Evolutionary conservation across 352 stramenopile species (phyloP).

Genomic region (Phytophthora citricola): DNA sequence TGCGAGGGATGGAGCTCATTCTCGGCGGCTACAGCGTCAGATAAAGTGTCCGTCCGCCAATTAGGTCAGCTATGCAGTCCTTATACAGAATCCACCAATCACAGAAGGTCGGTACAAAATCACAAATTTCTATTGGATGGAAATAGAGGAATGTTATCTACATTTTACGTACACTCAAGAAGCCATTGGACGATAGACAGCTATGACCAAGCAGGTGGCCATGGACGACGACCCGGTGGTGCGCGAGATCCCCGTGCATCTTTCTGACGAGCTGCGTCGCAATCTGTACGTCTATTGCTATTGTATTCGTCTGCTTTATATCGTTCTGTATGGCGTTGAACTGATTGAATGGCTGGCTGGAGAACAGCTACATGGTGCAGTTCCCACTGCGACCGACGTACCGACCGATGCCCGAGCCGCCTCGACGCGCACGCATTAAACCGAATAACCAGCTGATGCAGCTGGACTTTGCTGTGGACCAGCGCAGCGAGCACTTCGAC

Average conservation of each 20-base stretch:
- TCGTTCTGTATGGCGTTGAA: not conserved
- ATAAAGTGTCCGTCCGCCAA: slow-evolving; percentile 11
- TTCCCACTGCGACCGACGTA: slow-evolving; percentile 84
- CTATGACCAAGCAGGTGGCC: slow-evolving; percentile 20
- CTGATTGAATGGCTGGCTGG: slow-evolving; percentile 17
- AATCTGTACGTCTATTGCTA: slow-evolving; percentile 61
- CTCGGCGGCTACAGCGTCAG: slow-evolving; percentile 11
- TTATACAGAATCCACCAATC: no score
- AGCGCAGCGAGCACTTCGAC: slow-evolving; percentile 78
- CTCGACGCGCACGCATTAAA: slow-evolving; percentile 70
- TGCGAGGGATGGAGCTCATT: slow-evolving; percentile 41
- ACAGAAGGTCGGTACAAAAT: no score
- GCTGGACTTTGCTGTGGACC: slow-evolving; percentile 79
- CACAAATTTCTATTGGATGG: no score
- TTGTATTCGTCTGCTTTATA: not conserved
- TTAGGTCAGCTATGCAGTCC: not conserved
- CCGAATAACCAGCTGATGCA: slow-evolving; percentile 79
- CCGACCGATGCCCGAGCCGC: slow-evolving; percentile 69
- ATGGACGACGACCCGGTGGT: slow-evolving; percentile 80
- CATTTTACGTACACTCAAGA: not conserved
- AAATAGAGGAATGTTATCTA: no score
- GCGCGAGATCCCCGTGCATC: slow-evolving; percentile 85
- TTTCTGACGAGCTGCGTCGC: slow-evolving; percentile 69
- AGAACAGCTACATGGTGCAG: slow-evolving; percentile 72
- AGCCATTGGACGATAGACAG: slow-evolving; percentile 36